Base-by-base conservation (phyloP, 169 alveolate genomes). In the Ichthyophthirius multifiliis region DNA sequence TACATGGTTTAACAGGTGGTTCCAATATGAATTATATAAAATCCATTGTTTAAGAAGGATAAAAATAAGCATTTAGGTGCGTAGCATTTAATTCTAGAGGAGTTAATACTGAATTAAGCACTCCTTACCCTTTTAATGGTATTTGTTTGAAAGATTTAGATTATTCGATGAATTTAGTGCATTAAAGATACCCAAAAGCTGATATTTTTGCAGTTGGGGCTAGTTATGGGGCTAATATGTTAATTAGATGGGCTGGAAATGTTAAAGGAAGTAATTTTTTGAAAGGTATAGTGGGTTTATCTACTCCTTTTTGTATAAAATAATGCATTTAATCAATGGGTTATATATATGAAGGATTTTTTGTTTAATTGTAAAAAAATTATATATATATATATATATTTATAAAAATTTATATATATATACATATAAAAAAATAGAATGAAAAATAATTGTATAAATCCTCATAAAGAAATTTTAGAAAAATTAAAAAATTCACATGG, bases 1-100 rank as follows among this genome's bases (percentile, higher is more conserved):
- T 76, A 18, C 86, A 79, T 67, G 86, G 86, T 5, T 34, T 79
- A 10, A 79, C 86, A 15, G 86, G 86, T 16, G 86, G 86, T 0
- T 79, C 86, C 18, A 76, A 79, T 45, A 37, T 65, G 27, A 79
- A 79, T 37, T 79, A 79, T 39, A 79, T 79, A 10, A 79, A 45
- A 67, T 35, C 65, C 39, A 75, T 65, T 37, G 47, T 75, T 37
- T 18, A 67, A 12, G 64, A 37, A 18, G 75, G 73, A 5, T 79
- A 79, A 30, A 16, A 67, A 79, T 65, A 65, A 31, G 79, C 55
- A 2, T 79, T 65, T 46, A 65, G 31, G 71, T 67, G 34, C 16
- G 86, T 75, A 13, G 67, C 75, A 18, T 75, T 65, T 16, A 65
- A 65, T 39, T 79, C 86, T 3, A 79, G 75, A 32, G 86, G 86